Base-by-base conservation (phyloP, 176 grass and related monocot species). In the Rhynchospora pubera region DNA sequence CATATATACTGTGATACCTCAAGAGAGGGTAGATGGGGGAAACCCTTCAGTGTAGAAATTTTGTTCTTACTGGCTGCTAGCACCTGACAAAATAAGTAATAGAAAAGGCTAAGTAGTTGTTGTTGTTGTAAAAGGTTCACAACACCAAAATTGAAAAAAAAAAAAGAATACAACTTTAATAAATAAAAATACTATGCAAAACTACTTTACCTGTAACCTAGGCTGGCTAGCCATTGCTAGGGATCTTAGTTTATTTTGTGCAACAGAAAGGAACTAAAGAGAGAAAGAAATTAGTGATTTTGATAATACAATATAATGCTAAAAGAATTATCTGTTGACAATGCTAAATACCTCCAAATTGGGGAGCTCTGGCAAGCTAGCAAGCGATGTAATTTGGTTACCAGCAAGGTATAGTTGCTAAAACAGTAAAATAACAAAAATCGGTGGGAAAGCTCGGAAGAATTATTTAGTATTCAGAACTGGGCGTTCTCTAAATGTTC, bases 361-460 rank as follows among this genome's bases (percentile, higher is more conserved):
- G 86, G 95, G 95, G 91, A 98, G 83, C 74, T 82, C 76, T 0
- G 95, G 95, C 83, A 98, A 93, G 24, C 77, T 93, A 77, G 90
- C 77, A 82, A 98, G 95, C 71, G 95, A 94, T 63, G 92, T 89
- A 89, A 94, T 94, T 94, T 94, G 90, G 88, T 98, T 98, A 78
- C 95, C 95, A 69, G 95, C 95, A 85, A 98, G 95, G 85, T 98
- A 94, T 63, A 98, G 92, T 98, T 98, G 95, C 95, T 98, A 85
- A 86, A 93, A 39, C 42, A 87, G 50, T 83, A 77, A 48, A 26
- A 64, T 62, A 75, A 83, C 43, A 89, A 48, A 68, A 88, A 68
- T 88, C 81, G 84, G 75, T 71, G 55, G 56, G 34, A 82, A 5
- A 79, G 59, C 85, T 79, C 79, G 82, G 61, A 89, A 85, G 15